A percentile compares a stretch with the other conserved stretches of the same genome.
These are phyloP conservation scores for Aquilaria sinensis DNA, from an alignment of 345 rosid species.

Conservation along the genomic window DNA sequence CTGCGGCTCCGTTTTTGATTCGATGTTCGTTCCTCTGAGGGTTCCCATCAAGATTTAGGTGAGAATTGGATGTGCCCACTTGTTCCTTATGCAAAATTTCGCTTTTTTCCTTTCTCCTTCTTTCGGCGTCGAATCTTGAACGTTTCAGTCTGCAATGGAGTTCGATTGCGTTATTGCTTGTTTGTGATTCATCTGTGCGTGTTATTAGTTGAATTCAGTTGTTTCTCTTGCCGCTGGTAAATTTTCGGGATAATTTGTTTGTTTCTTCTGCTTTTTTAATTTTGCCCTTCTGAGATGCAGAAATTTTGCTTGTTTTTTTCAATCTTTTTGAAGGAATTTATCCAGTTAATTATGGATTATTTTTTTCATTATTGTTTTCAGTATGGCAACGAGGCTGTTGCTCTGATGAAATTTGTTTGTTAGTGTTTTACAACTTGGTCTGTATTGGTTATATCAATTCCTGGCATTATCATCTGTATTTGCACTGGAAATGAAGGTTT, in stretches of 20 bases:
- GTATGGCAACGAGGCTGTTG: neutral
- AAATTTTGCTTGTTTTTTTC: neutral
- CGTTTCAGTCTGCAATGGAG: conserved; percentile 1
- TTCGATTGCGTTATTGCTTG: conserved; percentile 8
- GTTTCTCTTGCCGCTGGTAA: conserved; percentile 5
- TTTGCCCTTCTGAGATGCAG: neutral
- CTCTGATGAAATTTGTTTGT: too few relatives aligned
- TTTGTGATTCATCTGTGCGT: neutral
- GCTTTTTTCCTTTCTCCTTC: neutral
- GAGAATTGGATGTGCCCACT: conserved; percentile 20
- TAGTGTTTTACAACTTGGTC: too few relatives aligned
- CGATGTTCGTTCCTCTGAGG: conserved; percentile 11
- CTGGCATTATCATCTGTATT: too few relatives aligned
- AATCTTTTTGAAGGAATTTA: neutral
- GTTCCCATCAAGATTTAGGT: conserved; percentile 26
- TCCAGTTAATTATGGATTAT: neutral
- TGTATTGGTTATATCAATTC: too few relatives aligned
- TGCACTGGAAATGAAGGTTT: neutral
- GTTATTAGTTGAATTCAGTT: conserved; percentile 20
- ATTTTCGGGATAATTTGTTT: conserved; percentile 11
- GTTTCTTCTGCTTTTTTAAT: conserved; percentile 13
- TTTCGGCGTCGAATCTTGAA: conserved; percentile 9
- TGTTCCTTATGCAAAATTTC: conserved; percentile 11
- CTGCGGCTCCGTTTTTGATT: conserved; percentile 13
- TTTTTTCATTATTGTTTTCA: neutral